Conservation (phyloP, 768 basidiomycete genomes). For the Tricholoma terreum region DNA sequence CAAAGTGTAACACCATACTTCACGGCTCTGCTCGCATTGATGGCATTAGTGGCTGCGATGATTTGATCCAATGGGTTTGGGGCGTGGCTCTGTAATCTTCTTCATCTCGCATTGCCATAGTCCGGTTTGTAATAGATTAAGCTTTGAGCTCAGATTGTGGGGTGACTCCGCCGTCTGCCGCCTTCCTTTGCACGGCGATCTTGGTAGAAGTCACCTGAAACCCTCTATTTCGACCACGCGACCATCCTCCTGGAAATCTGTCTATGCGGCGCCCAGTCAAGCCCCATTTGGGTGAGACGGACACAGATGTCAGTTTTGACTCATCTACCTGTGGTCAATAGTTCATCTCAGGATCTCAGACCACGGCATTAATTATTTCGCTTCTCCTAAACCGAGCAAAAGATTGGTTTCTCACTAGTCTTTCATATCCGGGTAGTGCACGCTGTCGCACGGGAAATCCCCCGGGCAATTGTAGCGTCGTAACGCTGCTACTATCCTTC, state of each 20-base stretch:
- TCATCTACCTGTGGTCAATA: constrained; percentile 9
- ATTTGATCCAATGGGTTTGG: not conserved
- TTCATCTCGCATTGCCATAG: not conserved
- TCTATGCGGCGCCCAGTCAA: not conserved
- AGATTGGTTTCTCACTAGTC: not conserved
- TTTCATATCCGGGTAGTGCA: not conserved
- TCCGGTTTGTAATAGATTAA: constrained; percentile 20
- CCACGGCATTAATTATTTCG: constrained; percentile 9
- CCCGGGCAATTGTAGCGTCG: not conserved
- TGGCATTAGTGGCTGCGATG: constrained; percentile 5
- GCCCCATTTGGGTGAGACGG: not conserved
- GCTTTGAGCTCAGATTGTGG: not conserved
- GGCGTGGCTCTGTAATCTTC: not conserved
- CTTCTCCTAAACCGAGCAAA: not conserved
- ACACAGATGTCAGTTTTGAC: not conserved
- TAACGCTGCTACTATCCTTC: not conserved
- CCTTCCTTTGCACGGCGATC: not conserved
- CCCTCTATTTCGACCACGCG: not conserved
- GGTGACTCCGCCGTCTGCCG: not conserved
- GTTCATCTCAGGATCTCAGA: constrained; percentile 12
- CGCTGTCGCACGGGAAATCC: not conserved
- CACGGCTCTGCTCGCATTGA: constrained; percentile 6
- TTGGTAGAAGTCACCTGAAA: not conserved
- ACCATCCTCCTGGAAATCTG: not conserved
- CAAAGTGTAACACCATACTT: constrained; percentile 6